Evolutionary conservation across 208 protist genomes (phyloP).

Genomic region (Leishmania aethiopica): DNA sequence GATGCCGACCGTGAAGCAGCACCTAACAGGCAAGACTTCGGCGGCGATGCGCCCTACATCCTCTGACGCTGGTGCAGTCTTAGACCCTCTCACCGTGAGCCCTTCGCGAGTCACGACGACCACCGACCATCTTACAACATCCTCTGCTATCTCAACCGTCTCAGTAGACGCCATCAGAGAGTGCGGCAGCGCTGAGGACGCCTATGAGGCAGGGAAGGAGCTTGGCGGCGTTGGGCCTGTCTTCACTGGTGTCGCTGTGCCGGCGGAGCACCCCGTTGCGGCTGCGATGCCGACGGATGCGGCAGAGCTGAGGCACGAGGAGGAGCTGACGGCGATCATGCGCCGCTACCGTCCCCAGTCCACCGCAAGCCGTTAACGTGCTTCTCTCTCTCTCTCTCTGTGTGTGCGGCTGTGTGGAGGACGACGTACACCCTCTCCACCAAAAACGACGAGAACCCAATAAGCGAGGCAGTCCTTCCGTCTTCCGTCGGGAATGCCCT

Average conservation of each 20-base stretch:
- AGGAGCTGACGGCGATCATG: constrained; percentile 25
- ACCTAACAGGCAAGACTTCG: background rate
- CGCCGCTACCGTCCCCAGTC: constrained; percentile 18
- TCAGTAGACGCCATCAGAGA: background rate
- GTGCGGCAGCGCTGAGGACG: background rate
- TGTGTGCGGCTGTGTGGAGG: background rate
- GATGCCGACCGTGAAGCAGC: background rate
- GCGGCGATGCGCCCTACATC: background rate
- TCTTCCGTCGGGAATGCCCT: no score
- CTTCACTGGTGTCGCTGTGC: background rate
- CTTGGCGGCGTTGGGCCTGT: no score
- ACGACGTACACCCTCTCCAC: background rate
- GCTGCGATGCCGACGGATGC: background rate
- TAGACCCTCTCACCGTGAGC: background rate
- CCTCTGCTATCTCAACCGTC: background rate
- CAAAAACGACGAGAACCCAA: no score
- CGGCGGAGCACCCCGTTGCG: background rate
- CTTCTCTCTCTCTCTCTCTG: background rate
- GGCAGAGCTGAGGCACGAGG: constrained; percentile 3
- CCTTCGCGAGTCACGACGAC: background rate
- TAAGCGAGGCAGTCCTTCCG: no score
- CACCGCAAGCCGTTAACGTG: background rate
- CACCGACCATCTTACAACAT: background rate
- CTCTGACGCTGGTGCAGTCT: background rate
- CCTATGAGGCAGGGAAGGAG: background rate